These are phyloP conservation scores for Limonium bicolor DNA, from an alignment of 148 eudicot genomes.

Conservation along the genomic window DNA sequence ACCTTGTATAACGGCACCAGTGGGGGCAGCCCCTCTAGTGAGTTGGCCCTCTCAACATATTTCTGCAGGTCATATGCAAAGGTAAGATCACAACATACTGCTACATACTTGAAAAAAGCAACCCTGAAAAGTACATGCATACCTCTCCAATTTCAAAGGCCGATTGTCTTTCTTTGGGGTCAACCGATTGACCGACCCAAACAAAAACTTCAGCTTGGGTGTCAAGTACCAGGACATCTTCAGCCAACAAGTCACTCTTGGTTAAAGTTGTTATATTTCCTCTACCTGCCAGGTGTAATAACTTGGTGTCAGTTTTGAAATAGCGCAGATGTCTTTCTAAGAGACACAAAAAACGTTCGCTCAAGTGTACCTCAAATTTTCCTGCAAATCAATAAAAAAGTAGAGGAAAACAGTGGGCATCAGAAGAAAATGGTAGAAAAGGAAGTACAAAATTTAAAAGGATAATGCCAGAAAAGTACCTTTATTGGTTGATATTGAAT, in stretches of 20 bases:
- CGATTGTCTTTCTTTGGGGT: conserved; percentile 72
- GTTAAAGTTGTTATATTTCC: conserved; percentile 80
- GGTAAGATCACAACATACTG: neutral
- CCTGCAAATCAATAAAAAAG: conserved; percentile 36
- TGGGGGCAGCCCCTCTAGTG: conserved; percentile 68
- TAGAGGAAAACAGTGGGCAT: conserved; percentile 11
- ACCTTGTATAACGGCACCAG: conserved; percentile 69
- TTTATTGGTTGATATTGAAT: conserved; percentile 45
- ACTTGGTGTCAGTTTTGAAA: neutral
- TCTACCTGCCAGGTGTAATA: conserved; percentile 45
- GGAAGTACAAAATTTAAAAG: neutral
- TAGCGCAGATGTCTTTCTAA: neutral
- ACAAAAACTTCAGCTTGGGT: conserved; percentile 88
- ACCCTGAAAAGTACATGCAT: neutral
- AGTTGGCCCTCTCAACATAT: conserved; percentile 61
- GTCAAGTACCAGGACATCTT: conserved; percentile 87
- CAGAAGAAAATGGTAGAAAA: conserved; percentile 9
- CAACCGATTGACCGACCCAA: conserved; percentile 94
- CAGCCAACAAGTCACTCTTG: conserved; percentile 98
- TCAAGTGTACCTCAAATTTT: conserved; percentile 66
- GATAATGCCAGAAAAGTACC: conserved; percentile 21
- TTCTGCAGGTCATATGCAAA: conserved; percentile 37
- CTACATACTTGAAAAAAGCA: neutral
- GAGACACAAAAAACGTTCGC: neutral
- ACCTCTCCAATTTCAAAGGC: conserved; percentile 94